phyloP scores from a whole-genome alignment of 1,139 yeast genomes.

The Yamadazyma spencermartinsiae region DNA sequence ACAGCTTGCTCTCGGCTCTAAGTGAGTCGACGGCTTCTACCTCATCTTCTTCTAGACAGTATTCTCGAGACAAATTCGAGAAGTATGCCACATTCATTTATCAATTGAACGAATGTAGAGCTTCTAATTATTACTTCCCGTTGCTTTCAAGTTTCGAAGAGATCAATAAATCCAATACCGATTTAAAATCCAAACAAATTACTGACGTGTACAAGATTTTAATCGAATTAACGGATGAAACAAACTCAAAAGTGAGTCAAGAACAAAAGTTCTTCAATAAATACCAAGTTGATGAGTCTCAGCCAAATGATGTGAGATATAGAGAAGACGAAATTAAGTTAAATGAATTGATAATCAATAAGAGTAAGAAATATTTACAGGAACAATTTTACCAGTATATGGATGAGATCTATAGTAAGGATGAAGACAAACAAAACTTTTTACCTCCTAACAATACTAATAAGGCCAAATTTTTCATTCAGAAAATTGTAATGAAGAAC shows the following conservation, averaged over 20 bases:
- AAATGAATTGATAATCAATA: constrained; percentile 52
- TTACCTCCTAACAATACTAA: constrained; percentile 66
- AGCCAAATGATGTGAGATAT: neutral
- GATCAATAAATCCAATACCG: constrained; percentile 49
- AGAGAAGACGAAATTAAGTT: constrained; percentile 24
- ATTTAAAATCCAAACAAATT: constrained; percentile 61
- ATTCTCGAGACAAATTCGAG: constrained; percentile 63
- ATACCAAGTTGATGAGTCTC: constrained; percentile 24
- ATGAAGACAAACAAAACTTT: constrained; percentile 49
- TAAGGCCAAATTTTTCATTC: constrained; percentile 68
- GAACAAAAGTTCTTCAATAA: constrained; percentile 49
- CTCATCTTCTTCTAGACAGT: constrained; percentile 29
- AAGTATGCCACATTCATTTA: constrained; percentile 71
- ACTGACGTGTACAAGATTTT: constrained; percentile 66
- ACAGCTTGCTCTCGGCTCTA: constrained; percentile 29
- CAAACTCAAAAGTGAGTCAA: constrained; percentile 32
- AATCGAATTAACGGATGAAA: constrained; percentile 42
- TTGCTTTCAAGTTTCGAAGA: constrained; percentile 55
- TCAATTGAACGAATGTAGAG: constrained; percentile 68
- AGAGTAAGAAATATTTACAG: constrained; percentile 66
- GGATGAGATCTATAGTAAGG: constrained; percentile 68
- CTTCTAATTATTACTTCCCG: constrained; percentile 49
- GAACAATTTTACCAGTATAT: constrained; percentile 74
- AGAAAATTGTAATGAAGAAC: constrained; percentile 45
- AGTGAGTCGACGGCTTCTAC: constrained; percentile 14